Base-by-base conservation (phyloP, 2,329 filamentous ascomycete species). In the Cryphonectria radicalis region DNA sequence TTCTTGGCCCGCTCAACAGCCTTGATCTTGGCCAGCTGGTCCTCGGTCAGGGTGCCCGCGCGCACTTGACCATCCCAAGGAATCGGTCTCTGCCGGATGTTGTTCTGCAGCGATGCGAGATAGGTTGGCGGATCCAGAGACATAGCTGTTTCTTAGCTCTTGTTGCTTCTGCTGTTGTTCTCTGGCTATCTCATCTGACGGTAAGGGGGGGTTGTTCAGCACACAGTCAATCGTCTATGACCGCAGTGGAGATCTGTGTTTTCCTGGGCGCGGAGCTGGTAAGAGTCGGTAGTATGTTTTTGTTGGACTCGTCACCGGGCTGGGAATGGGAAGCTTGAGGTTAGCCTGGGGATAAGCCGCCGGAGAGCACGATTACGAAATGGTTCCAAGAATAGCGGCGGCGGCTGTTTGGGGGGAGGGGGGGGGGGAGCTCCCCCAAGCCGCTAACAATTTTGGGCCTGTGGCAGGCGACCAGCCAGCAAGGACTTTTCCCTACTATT, bases 61-160 rank as follows among this genome's bases (percentile, higher is more conserved):
- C 96, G 90, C 76, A 97, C 94, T 78, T 95, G 95, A 78, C 95
- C 95, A 83, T 98, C 95, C 96, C 96, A 99, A 71, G 95, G 95
- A 83, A 99, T 97, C 75, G 95, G 95, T 76, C 96, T 90, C 79
- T 93, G 92, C 80, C 96, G 93, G 81, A 98, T 97, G 87, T 98
- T 98, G 89, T 93, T 97, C 86, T 97, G 95, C 76, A 98, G 88
- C 76, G 94, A 95, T 80, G 84, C 84, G 71, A 90, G 90, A 82
- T 98, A 98, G 72, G 93, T 93, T 72, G 95, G 95, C 76, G 94
- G 92, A 80, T 98, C 94, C 82, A 97, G 89, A 80, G 94, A 95
- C 95, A 98, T 98, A 19, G 55, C 57, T 40, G 42, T 62, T 57
- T 59, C 43, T 35, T 42, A n/a, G 59, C 59, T 63, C 43, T 57